These are phyloP conservation scores for Naganishia albida DNA, from an alignment of 1,284 basidiomycete genomes.

Conservation along the genomic window DNA sequence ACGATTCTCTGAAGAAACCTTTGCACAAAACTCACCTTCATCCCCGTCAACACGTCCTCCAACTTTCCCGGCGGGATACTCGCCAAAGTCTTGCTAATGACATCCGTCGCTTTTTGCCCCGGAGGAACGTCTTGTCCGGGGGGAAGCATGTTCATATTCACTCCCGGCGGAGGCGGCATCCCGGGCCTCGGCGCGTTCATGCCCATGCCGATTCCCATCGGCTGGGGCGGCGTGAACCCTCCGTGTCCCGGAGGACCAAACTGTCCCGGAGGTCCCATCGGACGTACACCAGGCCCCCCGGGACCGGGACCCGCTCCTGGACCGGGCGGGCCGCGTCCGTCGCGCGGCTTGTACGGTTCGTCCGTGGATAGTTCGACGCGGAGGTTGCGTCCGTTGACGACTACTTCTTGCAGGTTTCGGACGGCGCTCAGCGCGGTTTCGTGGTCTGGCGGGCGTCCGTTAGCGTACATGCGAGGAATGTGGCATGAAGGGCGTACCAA, in stretches of 20 bases:
- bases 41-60: constrained; percentile 93
- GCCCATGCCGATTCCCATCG: constrained; percentile 16
- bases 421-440: constrained; percentile 85
- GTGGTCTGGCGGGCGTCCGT: constrained; percentile 64
- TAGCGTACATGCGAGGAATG: not conserved
- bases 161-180: not conserved
- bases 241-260: constrained; percentile 31
- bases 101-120: constrained; percentile 77
- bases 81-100: constrained; percentile 83
- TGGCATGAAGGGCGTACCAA: constrained; percentile 64
- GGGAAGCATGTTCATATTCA: constrained; percentile 62
- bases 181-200: constrained; percentile 8
- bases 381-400: constrained; percentile 78
- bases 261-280: constrained; percentile 41
- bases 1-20: not conserved
- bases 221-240: constrained; percentile 18
- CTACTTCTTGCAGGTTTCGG: constrained; percentile 78
- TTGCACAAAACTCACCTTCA: constrained; percentile 72
- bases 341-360: constrained; percentile 61
- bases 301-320: constrained; percentile 51
- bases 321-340: constrained; percentile 58
- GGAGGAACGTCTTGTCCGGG: constrained; percentile 73
- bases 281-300: constrained; percentile 40
- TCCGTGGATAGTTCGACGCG: constrained; percentile 71
- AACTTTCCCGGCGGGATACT: constrained; percentile 79